Base-by-base conservation (phyloP, 176 grass and related monocot genomes). In the Cenchrus fungigraminus region DNA sequence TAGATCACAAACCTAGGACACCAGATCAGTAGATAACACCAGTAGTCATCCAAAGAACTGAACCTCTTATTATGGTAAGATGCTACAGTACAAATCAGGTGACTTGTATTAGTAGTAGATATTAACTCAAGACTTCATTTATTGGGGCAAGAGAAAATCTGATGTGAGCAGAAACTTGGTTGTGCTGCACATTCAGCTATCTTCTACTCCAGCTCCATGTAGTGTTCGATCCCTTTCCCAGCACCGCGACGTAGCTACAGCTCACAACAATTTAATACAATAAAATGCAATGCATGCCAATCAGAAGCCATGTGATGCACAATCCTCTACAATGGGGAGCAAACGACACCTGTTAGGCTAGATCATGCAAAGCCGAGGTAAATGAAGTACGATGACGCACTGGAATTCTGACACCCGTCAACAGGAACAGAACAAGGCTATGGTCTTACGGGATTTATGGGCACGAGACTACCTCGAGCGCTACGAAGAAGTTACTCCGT, bases 341-440 rank as follows among this genome's bases (percentile, higher is more conserved):
- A 81, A 80, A 81, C 31, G 89, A 84, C 89, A 91, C 89, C 80
- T 91, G 75, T 82, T 42, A 57, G 25, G 28, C 62, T 69, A 66
- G 63, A 82, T 44, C 71, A 87, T 82, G 86, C 71, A 87, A 76
- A 86, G 56, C 5, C 40, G 20, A 61, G 51, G 79, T 68, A 79
- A 83, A 67, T 77, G 46, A 32, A 64, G 25, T 3, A 47, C 12
- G 1, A 25, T 19, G 63, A 58, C 65, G 15, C 72, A 4, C 79
- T 73, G 65, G 16, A 82, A 9, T 76, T 44, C 72, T 68, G 88
- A 83, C 74, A 68, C 84, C 68, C 74, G 80, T 79, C 76, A 54
- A 63, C 15, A 12, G 32, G 9, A 80, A n/a, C 22, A 28, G 46
- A 83, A 68, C 53, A 68, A 8, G 37, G 4, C 16, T 28, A 55